Evolutionary conservation across 441 rosid genomes (phyloP).

Genomic region (Arabidopsis lyrata): DNA sequence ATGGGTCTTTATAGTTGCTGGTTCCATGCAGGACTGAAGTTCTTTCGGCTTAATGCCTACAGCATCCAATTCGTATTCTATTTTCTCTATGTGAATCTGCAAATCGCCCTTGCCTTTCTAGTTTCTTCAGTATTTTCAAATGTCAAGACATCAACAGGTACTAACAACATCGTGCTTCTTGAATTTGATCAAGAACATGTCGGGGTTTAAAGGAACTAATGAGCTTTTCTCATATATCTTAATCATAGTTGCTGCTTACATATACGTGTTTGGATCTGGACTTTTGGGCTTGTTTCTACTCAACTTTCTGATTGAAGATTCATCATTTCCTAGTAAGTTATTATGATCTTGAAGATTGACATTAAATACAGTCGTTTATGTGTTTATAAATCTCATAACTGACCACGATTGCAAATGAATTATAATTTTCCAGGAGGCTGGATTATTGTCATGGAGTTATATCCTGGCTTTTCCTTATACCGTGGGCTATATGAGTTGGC

Average conservation of each 20-base stretch:
- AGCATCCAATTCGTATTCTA: constrained; percentile 78
- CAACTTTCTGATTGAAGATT: constrained; percentile 70
- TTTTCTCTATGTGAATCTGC: constrained; percentile 83
- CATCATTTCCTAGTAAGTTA: constrained; percentile 84
- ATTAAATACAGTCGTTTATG: neutral
- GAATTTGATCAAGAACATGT: constrained; percentile 21
- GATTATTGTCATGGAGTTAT: constrained; percentile 78
- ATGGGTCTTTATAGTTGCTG: neutral
- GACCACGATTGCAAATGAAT: neutral
- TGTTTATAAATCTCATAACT: constrained; percentile 10
- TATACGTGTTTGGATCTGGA: constrained; percentile 82
- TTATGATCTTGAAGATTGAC: constrained; percentile 15
- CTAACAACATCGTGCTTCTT: neutral
- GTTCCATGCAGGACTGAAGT: constrained; percentile 64
- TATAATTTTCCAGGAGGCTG: constrained; percentile 59
- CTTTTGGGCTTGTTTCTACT: constrained; percentile 84
- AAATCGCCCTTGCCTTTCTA: constrained; percentile 83
- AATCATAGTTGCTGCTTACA: constrained; percentile 70
- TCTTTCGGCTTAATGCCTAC: constrained; percentile 83
- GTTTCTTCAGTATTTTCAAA: constrained; percentile 72
- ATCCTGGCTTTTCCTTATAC: constrained; percentile 86
- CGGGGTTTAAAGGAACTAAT: constrained; percentile 2
- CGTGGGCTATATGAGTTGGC: constrained; percentile 92
- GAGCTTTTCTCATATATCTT: constrained; percentile 27
- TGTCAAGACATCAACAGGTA: constrained; percentile 91